phyloP scores from a whole-genome alignment of 257 asterid genomes.

The Fraxinus quadrangulata region DNA sequence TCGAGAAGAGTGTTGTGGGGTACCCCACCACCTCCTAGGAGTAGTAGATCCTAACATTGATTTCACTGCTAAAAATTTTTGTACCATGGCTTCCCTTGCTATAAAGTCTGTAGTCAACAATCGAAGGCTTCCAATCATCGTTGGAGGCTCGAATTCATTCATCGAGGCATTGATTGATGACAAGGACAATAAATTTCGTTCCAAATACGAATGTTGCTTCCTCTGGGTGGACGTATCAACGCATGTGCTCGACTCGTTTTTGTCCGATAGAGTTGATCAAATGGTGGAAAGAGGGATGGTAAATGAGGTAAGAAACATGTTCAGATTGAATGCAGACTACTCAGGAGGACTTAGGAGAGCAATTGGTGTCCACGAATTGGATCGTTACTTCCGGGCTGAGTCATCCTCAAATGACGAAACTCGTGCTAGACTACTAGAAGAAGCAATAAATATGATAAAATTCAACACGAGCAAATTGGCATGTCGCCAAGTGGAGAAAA shows the following conservation, averaged over 20 bases:
- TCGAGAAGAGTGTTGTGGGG: conserved; percentile 62
- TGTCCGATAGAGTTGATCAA: conserved; percentile 68
- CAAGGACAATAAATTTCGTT: conserved; percentile 38
- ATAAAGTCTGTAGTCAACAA: conserved; percentile 40
- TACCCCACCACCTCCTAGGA: conserved; percentile 80
- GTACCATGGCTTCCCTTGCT: conserved; percentile 36
- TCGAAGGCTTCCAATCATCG: conserved; percentile 48
- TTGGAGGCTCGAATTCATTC: conserved; percentile 63
- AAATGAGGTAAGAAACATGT: conserved; percentile 52
- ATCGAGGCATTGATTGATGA: conserved; percentile 41
- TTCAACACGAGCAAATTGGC: conserved; percentile 62
- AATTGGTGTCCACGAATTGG: conserved; percentile 87
- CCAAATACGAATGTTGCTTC: conserved; percentile 63
- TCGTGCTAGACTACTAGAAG: conserved; percentile 42
- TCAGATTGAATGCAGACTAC: conserved; percentile 51
- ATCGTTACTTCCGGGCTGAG: conserved; percentile 51
- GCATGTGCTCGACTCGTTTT: conserved; percentile 59
- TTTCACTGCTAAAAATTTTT: conserved; percentile 48
- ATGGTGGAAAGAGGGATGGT: conserved; percentile 82
- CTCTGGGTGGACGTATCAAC: conserved; percentile 82
- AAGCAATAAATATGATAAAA: conserved; percentile 61
- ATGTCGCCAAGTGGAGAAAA: conserved; percentile 59
- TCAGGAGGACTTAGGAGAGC: conserved; percentile 73
- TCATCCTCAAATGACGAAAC: conserved; percentile 40
- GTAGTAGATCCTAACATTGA: conserved; percentile 42